Evolutionary conservation across 331 rosid species (phyloP).

Genomic region (Arachis monticola): DNA sequence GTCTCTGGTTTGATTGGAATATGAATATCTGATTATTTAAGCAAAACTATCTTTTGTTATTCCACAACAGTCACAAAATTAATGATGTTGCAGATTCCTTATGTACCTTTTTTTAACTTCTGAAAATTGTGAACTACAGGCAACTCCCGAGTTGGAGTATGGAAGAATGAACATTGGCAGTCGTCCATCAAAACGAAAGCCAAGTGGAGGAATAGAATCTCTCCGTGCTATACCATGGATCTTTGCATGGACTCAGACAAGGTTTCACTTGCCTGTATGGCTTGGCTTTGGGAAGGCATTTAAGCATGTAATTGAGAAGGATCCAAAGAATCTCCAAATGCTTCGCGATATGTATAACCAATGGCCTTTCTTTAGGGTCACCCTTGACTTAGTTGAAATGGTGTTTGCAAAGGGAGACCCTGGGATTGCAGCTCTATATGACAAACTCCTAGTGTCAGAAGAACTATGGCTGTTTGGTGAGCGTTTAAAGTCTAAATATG

Average conservation of each 20-base stretch:
- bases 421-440: slow-evolving; percentile 76
- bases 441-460: slow-evolving; percentile 82
- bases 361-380: slow-evolving; percentile 98
- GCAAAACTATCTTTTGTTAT: background rate
- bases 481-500: slow-evolving; percentile 63
- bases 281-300: slow-evolving; percentile 96
- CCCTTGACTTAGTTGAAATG: slow-evolving; percentile 93
- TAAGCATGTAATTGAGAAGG: slow-evolving; percentile 71
- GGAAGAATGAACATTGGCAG: slow-evolving; percentile 98
- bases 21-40: background rate
- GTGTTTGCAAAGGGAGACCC: slow-evolving; percentile 98
- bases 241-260: slow-evolving; percentile 98
- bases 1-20: slow-evolving; percentile 23
- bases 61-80: slow-evolving; percentile 9
- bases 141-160: slow-evolving; percentile 93
- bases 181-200: slow-evolving; percentile 95
- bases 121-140: slow-evolving; percentile 55
- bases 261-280: slow-evolving; percentile 98
- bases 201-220: slow-evolving; percentile 98
- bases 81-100: background rate
- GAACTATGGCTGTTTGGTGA: slow-evolving; percentile 84
- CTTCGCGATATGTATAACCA: slow-evolving; percentile 86
- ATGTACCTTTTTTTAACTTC: too few species aligned
- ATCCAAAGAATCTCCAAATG: slow-evolving; percentile 80
- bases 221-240: slow-evolving; percentile 99